Evolutionary conservation across 1,139 yeast genomes (phyloP), one percentile per base, ranked within the genome.

Genomic region (Kurtzmaniella quercitrusa): DNA sequence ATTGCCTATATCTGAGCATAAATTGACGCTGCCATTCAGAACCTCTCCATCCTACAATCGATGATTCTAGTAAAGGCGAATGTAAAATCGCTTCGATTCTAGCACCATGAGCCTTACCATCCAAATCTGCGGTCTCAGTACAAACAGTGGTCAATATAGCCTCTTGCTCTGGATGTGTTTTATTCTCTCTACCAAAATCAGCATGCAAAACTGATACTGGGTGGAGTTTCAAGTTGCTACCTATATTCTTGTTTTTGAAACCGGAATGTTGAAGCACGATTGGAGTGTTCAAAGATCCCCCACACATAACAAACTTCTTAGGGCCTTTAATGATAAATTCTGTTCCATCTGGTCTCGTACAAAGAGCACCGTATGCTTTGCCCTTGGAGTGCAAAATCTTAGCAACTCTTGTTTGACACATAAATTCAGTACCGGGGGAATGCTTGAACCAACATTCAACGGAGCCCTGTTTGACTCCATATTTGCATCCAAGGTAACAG

Each of bases 21-120:
- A 64, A 63, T 41, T 59, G 54, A 46, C 79, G 66, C 34, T 55
- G 49, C 34, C 63, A 60, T 37, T 60, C 62, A 37, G 75, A 67
- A 9, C 63, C 56, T 18, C 56, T 50, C 79, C 81, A 79, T 3
- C 82, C 82, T 10, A 66, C 41, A 48, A 70, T 70, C 18, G 60
- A 58, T 16, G 64, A 48, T 44, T 70, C 68, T 19, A 75, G 47
- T 40, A 58, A 57, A 2, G 84, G 85, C 11, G 70, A 60, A 51
- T 77, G 80, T 37, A 74, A 62, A 17, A 77, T 50, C 2, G 82
- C 65, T 58, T 79, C 85, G 44, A 79, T 67, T 56, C 72, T 74
- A 11, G 81, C 77, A 2, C 85, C 85, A 53, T 79, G 82, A 2
- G 70, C 78, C 48, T 70, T 62, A 2, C 83, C 83, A 54, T 79